These are phyloP conservation scores for Taxawa tesnikishii DNA, from an alignment of 2,329 filamentous ascomycete genomes.

Conservation along the genomic window DNA sequence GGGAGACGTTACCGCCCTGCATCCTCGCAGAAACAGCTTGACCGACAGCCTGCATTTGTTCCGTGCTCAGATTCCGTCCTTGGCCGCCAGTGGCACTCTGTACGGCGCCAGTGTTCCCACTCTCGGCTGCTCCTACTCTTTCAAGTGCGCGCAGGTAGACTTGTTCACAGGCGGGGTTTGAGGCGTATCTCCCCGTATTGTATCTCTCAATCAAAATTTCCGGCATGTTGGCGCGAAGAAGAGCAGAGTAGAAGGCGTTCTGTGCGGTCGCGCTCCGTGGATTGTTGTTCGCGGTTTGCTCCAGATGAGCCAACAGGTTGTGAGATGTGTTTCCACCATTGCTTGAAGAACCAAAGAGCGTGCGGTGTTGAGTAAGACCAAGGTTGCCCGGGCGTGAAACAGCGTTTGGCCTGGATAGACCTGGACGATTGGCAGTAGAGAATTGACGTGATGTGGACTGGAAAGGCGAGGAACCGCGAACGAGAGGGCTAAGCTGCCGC, in stretches of 20 bases:
- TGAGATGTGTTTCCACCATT: conserved; percentile 24
- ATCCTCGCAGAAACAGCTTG: conserved; percentile 68
- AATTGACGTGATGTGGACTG: conserved; percentile 19
- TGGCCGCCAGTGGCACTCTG: conserved; percentile 19
- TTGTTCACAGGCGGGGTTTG: conserved; percentile 63
- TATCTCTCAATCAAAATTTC: conserved; percentile 86
- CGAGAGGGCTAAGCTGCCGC: conserved; percentile 22
- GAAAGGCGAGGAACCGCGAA: conserved; percentile 14
- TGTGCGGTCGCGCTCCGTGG: conserved; percentile 77
- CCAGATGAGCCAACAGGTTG: conserved; percentile 66
- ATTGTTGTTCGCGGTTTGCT: conserved; percentile 88
- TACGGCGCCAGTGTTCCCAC: conserved; percentile 14
- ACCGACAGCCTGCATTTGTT: conserved; percentile 65
- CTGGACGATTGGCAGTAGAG: conserved; percentile 25
- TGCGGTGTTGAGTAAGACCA: conserved; percentile 24
- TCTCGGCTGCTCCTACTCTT: conserved; percentile 39
- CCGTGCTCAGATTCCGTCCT: conserved; percentile 36
- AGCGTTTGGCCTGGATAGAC: conserved; percentile 18
- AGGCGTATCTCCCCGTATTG: conserved; percentile 72
- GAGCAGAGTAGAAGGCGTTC: conserved; percentile 84
- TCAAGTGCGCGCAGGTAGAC: conserved; percentile 68
- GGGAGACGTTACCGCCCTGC: conserved; percentile 53
- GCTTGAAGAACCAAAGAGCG: conserved; percentile 26
- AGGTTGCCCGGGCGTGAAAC: conserved; percentile 9
- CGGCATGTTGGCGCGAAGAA: conserved; percentile 85